Evolutionary conservation across 805 yeast species (phyloP).

Genomic region (Soucietia sequanensis): DNA sequence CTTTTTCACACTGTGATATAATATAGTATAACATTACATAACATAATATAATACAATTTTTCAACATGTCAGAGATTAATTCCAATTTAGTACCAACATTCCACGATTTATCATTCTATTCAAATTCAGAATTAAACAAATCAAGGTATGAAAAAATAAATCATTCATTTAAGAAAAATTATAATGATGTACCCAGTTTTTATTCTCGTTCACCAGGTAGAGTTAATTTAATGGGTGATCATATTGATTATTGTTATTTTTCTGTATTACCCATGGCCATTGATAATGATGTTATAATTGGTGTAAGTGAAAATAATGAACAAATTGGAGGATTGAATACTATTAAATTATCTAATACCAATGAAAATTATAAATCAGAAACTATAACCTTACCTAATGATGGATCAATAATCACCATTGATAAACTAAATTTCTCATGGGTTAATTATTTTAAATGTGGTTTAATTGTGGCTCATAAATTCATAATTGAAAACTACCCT

Average conservation of each 20-base stretch:
- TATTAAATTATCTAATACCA: slow-evolving; percentile 30
- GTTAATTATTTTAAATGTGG: slow-evolving; percentile 70
- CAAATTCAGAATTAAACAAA: slow-evolving; percentile 23
- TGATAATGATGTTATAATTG: slow-evolving; percentile 59
- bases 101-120: slow-evolving; percentile 32
- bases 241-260: slow-evolving; percentile 66
- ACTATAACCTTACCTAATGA: slow-evolving; percentile 38
- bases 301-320: slow-evolving; percentile 27
- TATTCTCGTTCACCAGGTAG: slow-evolving; percentile 71
- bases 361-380: slow-evolving; percentile 32
- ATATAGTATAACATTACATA: slow-evolving; percentile 8
- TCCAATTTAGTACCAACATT: slow-evolving; percentile 32
- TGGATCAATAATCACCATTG: slow-evolving; percentile 45
- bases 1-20: no score
- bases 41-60: no score
- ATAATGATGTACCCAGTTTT: slow-evolving; percentile 39
- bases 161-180: slow-evolving; percentile 20
- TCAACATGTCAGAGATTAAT: no score
- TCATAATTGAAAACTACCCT: slow-evolving; percentile 34
- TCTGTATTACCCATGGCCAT: slow-evolving; percentile 75
- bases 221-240: slow-evolving; percentile 74
- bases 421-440: slow-evolving; percentile 55
- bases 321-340: slow-evolving; percentile 22
- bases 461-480: slow-evolving; percentile 55
- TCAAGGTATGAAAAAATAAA: slow-evolving; percentile 26